These are phyloP conservation scores for Erythrophleum ivorense DNA, from an alignment of 331 rosid genomes.

Conservation along the genomic window DNA sequence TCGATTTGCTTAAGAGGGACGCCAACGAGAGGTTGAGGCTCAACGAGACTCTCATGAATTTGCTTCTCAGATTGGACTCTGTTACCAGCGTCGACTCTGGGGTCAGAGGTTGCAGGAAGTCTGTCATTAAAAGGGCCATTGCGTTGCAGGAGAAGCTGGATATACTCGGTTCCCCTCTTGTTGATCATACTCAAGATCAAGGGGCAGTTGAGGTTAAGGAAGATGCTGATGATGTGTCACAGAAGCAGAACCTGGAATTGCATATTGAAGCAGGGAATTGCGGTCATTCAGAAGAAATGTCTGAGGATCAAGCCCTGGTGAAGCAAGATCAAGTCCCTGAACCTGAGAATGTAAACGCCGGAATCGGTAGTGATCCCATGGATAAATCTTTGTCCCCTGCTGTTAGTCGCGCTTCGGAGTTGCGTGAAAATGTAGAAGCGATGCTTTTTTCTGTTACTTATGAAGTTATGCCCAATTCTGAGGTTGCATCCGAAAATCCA, in stretches of 20 bases:
- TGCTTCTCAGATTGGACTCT: conserved; percentile 69
- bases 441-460: neutral
- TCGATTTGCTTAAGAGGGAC: conserved; percentile 48
- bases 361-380: neutral
- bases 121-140: conserved; percentile 60
- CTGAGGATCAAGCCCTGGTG: neutral
- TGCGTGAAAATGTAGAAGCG: neutral
- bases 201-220: neutral
- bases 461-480: neutral
- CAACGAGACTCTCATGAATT: conserved; percentile 66
- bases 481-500: neutral
- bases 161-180: conserved; percentile 11
- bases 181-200: neutral
- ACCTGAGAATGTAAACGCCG: neutral
- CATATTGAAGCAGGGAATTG: neutral
- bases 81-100: conserved; percentile 59
- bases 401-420: neutral
- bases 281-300: neutral
- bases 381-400: neutral
- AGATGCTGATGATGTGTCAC: neutral
- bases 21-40: conserved; percentile 61
- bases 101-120: conserved; percentile 64
- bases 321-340: neutral
- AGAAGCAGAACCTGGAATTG: neutral
- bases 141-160: conserved; percentile 71